phyloP scores from a whole-genome alignment of 805 yeast species.

The Ogataea salicorniae region DNA sequence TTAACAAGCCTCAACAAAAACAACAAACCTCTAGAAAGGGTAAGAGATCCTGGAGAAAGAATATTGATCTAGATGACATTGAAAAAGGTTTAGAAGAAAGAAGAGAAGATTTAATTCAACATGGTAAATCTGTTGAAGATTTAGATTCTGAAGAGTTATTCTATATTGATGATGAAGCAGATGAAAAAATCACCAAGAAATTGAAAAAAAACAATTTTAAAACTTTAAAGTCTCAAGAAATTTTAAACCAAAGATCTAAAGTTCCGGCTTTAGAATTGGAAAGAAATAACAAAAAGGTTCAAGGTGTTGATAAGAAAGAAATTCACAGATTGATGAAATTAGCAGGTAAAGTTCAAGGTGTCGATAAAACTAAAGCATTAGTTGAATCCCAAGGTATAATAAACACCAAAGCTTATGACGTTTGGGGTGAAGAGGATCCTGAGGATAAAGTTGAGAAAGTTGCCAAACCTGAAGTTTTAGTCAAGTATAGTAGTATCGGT shows the following conservation, averaged over 20 bases:
- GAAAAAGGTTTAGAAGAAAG: conserved; percentile 63
- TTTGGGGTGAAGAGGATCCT: conserved; percentile 53
- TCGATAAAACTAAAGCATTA: conserved; percentile 43
- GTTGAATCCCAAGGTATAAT: conserved; percentile 63
- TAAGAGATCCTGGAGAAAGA: conserved; percentile 88
- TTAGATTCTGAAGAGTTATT: conserved; percentile 46
- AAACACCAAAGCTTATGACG: conserved; percentile 48
- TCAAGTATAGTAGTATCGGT: conserved; percentile 29
- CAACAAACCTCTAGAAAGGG: conserved; percentile 85
- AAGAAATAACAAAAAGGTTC: conserved; percentile 38
- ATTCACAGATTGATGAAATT: conserved; percentile 61
- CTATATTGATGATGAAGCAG: conserved; percentile 65
- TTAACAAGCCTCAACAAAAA: conserved; percentile 51
- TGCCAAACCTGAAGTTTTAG: conserved; percentile 35
- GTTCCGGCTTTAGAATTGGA: conserved; percentile 53
- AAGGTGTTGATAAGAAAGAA: conserved; percentile 62
- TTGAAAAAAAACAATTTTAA: conserved; percentile 36
- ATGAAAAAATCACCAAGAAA: conserved; percentile 36
- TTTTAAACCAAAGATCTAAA: conserved; percentile 72
- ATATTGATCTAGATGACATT: conserved; percentile 80
- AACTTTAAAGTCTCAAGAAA: conserved; percentile 43
- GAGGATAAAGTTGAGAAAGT: conserved; percentile 14
- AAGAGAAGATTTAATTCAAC: conserved; percentile 54
- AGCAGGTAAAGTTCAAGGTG: conserved; percentile 68
- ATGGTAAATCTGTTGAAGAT: conserved; percentile 39